A percentile compares a stretch with the other conserved stretches of the same genome.
phyloP scores from a whole-genome alignment of 2,329 filamentous ascomycete species.

The Alternaria brassicicola region DNA sequence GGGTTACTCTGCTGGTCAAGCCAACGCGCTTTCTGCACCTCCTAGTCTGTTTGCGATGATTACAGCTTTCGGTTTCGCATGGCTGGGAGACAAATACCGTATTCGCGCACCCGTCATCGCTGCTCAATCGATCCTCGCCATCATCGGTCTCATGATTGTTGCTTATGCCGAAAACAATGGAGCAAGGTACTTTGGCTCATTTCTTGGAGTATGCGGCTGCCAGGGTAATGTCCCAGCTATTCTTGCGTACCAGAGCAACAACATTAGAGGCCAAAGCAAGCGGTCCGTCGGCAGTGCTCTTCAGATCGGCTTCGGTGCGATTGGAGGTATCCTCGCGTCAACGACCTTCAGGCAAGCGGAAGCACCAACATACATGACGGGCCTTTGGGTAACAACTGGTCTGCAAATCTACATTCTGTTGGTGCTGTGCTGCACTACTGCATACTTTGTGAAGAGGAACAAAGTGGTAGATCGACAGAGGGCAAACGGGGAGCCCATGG shows the following conservation, averaged over 20 bases:
- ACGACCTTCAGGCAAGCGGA: conserved; percentile 30
- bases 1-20: conserved; percentile 25
- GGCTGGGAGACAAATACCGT: conserved; percentile 33
- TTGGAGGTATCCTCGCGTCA: conserved; percentile 33
- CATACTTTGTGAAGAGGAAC: conserved; percentile 25
- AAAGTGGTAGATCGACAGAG: conserved; percentile 18
- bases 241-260: conserved; percentile 37
- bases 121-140: conserved; percentile 24
- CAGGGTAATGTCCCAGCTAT: conserved; percentile 30
- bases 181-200: conserved; percentile 35
- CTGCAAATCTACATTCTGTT: conserved; percentile 27
- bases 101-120: conserved; percentile 34
- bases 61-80: conserved; percentile 32
- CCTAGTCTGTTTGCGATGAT: conserved; percentile 33
- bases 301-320: conserved; percentile 34
- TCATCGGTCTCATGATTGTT: conserved; percentile 34
- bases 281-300: conserved; percentile 28
- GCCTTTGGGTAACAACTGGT: conserved; percentile 27
- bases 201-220: conserved; percentile 30
- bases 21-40: conserved; percentile 32
- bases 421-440: conserved; percentile 15
- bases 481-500: conserved; percentile 19
- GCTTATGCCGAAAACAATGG: conserved; percentile 30
- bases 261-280: conserved; percentile 31
- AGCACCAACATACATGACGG: conserved; percentile 28